Conservation (phyloP, 2,329 filamentous ascomycete species). For the Colletotrichum gigasporum region DNA sequence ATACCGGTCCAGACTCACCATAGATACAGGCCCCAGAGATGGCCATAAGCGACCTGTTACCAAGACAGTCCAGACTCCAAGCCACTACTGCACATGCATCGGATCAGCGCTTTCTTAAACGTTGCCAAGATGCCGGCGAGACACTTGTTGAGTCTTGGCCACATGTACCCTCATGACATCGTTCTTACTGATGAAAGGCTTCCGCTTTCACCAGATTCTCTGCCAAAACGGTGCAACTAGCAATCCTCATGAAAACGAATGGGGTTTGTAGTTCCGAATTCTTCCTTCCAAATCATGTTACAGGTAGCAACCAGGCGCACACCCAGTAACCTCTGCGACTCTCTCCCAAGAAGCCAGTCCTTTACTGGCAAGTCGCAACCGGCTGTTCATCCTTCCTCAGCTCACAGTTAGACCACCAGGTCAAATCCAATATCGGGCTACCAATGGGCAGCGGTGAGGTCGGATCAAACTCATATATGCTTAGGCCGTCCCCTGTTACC, state of each 20-base stretch:
- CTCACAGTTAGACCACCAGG: not conserved
- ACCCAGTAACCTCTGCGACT: no score
- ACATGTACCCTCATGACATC: no score
- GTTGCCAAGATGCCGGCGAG: constrained; percentile 2
- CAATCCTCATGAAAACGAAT: no score
- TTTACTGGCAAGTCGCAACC: constrained; percentile 14
- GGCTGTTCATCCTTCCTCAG: not conserved
- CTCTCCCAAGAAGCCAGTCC: not conserved
- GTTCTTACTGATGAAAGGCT: no score
- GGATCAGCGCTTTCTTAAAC: not conserved
- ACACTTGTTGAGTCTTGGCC: no score
- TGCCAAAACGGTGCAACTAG: no score
- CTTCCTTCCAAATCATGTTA: not conserved
- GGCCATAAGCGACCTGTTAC: not conserved
- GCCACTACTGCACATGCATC: not conserved
- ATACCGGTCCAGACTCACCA: not conserved
- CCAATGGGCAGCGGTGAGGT: constrained; percentile 2
- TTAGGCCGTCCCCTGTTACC: constrained; percentile 2
- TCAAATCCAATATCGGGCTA: not conserved
- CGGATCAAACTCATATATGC: constrained; percentile 17
- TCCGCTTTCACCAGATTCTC: no score
- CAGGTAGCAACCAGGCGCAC: not conserved
- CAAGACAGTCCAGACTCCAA: not conserved
- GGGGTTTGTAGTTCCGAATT: no score
- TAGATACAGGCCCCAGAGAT: not conserved